Evolutionary conservation across 73 alveolate genomes (phyloP), one percentile per base, ranked within the genome.

Genomic region (Stentor coeruleus): DNA sequence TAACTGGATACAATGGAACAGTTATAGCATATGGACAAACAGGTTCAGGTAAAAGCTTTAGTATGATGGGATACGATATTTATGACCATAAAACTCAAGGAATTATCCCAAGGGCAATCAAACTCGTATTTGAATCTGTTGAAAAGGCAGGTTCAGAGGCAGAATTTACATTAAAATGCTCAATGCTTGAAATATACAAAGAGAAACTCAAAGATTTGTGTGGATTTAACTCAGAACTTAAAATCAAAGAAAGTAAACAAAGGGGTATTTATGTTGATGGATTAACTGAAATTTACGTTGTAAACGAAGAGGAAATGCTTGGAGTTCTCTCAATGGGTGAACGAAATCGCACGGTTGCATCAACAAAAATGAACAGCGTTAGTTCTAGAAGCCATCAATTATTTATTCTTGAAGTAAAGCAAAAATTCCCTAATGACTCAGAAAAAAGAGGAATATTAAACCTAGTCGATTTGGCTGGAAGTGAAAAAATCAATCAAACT

Each of bases 11-110:
- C 88, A 97, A 95, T 87, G 98, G 98, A 3, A 97, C 99, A 3
- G 91, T 97, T 3, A 93, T 97, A 86, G 97, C 98, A 26, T 97
- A 97, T 88, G 99, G 99, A 26, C 91, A 97, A 88, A 97, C 99
- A 35, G 98, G 99, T 28, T 87, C 98, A 74, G 99, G 99, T 49
- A 97, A 97, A 81, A 92, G 99, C 26, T 92, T 90, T 85, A 93
- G 99, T 14, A 97, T 97, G 99, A 98, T 95, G 86, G 99, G 88
- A 60, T 66, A n/a, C 20, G 88, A 82, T 49, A 74, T 77, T 1
- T 82, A 74, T 6, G 87, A 82, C 66, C 76, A 82, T 2, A 3
- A 14, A 74, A 60, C 60, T 15, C 38, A 74, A 38, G 88, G 88
- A 3, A 41, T 82, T 3, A 81, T 81, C 28, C 86, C 86, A 0